phyloP scores from a whole-genome alignment of 108 stramenopile genomes.

The Skeletonema costatum region DNA sequence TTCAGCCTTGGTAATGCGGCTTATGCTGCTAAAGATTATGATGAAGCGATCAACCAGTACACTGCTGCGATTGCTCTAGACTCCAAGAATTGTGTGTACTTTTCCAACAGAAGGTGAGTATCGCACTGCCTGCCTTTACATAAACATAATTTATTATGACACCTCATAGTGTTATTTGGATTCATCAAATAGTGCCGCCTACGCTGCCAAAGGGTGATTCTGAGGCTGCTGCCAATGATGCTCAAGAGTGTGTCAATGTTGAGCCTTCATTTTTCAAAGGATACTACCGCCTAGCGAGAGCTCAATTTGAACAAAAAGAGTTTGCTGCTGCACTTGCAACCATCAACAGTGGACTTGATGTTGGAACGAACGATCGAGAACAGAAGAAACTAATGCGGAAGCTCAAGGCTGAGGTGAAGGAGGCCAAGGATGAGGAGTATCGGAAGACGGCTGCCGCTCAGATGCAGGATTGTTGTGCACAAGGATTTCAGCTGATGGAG shows the following conservation, averaged over 20 bases:
- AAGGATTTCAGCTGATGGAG: too few relatives aligned
- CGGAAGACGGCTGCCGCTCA: not conserved
- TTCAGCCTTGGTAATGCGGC: constrained; percentile 72
- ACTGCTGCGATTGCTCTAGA: constrained; percentile 79
- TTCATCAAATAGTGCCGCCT: constrained; percentile 53
- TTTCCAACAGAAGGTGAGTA: constrained; percentile 75
- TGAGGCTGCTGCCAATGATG: constrained; percentile 61
- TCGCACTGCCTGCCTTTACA: too few relatives aligned
- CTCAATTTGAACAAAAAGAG: constrained; percentile 61
- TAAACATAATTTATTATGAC: too few relatives aligned
- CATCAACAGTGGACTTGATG: constrained; percentile 61
- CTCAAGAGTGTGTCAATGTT: constrained; percentile 76
- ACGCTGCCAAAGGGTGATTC: constrained; percentile 57
- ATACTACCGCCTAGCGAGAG: constrained; percentile 77
- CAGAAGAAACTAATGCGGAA: constrained; percentile 56
- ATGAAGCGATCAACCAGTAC: constrained; percentile 72
- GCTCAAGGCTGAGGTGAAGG: constrained; percentile 42
- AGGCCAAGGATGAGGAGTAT: not conserved
- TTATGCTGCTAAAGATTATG: constrained; percentile 67
- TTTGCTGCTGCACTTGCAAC: constrained; percentile 63
- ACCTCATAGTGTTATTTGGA: too few relatives aligned
- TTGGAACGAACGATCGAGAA: constrained; percentile 64
- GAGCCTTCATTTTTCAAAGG: constrained; percentile 82
- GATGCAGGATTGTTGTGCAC: not conserved
- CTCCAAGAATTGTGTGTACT: constrained; percentile 75